Evolutionary conservation across 345 rosid genomes (phyloP).

Genomic region (Zanthoxylum bungeanum): DNA sequence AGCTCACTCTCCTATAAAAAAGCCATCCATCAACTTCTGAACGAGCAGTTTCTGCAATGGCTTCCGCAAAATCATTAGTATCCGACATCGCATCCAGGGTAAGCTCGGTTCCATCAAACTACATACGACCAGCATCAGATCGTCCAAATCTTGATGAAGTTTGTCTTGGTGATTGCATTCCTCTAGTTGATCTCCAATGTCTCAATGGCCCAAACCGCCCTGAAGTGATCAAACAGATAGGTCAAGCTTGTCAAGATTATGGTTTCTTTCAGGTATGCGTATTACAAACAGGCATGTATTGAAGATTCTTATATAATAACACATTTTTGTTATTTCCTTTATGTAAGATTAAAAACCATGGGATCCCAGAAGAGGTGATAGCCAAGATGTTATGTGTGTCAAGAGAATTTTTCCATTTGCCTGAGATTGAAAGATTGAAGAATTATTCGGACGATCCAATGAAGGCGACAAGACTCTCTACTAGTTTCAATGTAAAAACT

Average conservation of each 20-base stretch:
- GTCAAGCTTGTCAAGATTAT: constrained; percentile 26
- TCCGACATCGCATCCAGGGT: too few species aligned
- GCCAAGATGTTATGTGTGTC: constrained; percentile 19
- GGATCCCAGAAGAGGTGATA: constrained; percentile 19
- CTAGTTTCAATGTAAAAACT: constrained; percentile 40
- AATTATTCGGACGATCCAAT: constrained; percentile 34
- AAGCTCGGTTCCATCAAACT: constrained; percentile 24
- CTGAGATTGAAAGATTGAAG: constrained; percentile 38
- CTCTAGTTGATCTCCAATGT: constrained; percentile 31
- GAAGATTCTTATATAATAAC: not conserved
- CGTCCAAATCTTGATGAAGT: constrained; percentile 32
- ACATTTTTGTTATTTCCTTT: not conserved
- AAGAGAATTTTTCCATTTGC: constrained; percentile 31
- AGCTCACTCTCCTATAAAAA: too few species aligned
- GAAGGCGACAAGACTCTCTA: constrained; percentile 33
- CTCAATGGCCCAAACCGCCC: constrained; percentile 23
- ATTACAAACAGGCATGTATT: not conserved
- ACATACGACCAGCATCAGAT: constrained; percentile 28
- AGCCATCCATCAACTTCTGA: too few species aligned
- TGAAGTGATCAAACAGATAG: constrained; percentile 17
- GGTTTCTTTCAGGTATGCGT: constrained; percentile 56
- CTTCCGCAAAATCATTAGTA: too few species aligned
- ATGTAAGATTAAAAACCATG: constrained; percentile 40
- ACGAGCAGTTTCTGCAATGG: too few species aligned
- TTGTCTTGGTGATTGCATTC: constrained; percentile 16